phyloP scores from a whole-genome alignment of 306 rosid species.

The Hylodesmum podocarpum region DNA sequence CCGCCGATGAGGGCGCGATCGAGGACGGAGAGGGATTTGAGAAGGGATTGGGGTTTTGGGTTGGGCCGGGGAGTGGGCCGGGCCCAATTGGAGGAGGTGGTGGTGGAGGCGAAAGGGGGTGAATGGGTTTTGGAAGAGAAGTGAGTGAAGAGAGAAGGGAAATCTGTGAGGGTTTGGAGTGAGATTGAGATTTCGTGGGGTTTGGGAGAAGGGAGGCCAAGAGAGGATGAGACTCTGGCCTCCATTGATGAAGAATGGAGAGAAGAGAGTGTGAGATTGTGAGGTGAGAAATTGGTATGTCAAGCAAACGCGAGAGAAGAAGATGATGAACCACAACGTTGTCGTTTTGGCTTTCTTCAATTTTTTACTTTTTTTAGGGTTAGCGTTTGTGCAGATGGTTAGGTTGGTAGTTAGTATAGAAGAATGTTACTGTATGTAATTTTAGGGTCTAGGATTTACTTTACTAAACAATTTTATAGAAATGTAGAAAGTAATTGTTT shows the following conservation, averaged over 20 bases:
- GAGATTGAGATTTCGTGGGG: slow-evolving; percentile 16
- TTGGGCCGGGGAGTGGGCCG: slow-evolving; percentile 30
- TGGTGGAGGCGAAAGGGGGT: slow-evolving; percentile 40
- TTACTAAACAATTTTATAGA: too few species aligned
- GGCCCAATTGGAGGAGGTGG: slow-evolving; percentile 41
- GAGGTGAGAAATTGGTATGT: neutral
- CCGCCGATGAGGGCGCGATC: slow-evolving; percentile 93
- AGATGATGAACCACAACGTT: neutral
- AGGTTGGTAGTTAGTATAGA: too few species aligned
- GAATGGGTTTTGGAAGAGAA: slow-evolving; percentile 26
- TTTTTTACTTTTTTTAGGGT: neutral
- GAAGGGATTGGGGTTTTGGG: slow-evolving; percentile 43
- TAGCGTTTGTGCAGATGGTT: too few species aligned
- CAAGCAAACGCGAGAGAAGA: too few species aligned
- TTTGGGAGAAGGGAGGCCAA: slow-evolving; percentile 56
- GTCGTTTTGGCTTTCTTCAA: neutral
- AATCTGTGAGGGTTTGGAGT: slow-evolving; percentile 37
- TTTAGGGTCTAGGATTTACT: too few species aligned
- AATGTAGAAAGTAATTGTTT: too few species aligned
- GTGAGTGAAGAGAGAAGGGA: slow-evolving; percentile 43
- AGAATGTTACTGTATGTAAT: too few species aligned
- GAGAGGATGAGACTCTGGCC: slow-evolving; percentile 66
- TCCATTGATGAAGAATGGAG: slow-evolving; percentile 79
- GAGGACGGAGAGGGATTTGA: slow-evolving; percentile 60
- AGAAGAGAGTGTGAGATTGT: neutral